These are phyloP conservation scores for Chalara sp. DNA, from an alignment of 2,329 filamentous ascomycete genomes.

Conservation along the genomic window DNA sequence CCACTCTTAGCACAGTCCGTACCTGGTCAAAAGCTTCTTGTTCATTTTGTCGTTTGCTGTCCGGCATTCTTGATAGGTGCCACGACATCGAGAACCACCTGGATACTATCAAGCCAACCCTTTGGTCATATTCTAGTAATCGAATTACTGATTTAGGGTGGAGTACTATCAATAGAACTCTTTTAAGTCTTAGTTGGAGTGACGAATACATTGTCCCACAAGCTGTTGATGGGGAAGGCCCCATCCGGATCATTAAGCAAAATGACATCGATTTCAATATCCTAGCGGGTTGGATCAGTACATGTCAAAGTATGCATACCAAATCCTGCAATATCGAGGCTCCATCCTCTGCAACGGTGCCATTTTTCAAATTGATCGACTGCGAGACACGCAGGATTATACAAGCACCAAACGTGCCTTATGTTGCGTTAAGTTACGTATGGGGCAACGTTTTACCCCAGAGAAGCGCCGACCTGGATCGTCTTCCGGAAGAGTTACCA, in stretches of 20 bases:
- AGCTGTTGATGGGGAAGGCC: neutral
- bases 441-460: neutral
- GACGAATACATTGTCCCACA: neutral
- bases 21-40: too few relatives aligned
- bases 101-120: too few relatives aligned
- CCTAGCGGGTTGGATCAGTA: slow-evolving; percentile 3
- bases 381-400: slow-evolving; percentile 4
- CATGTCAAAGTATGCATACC: slow-evolving; percentile 1
- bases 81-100: too few relatives aligned
- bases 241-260: neutral
- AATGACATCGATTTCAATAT: neutral
- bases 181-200: neutral
- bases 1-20: too few relatives aligned
- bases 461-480: neutral
- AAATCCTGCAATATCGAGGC: slow-evolving; percentile 1
- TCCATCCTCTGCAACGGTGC: neutral
- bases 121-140: neutral
- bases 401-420: neutral
- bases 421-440: slow-evolving; percentile 3
- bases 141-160: neutral
- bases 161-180: neutral
- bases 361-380: slow-evolving; percentile 4
- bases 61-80: too few relatives aligned
- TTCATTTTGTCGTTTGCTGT: too few relatives aligned
- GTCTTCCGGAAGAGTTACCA: neutral